A percentile compares a stretch with the other conserved stretches of the same genome.
Conservation (phyloP, 2,329 filamentous ascomycete genomes). For the Stachybotrys chlorohalonatus region DNA sequence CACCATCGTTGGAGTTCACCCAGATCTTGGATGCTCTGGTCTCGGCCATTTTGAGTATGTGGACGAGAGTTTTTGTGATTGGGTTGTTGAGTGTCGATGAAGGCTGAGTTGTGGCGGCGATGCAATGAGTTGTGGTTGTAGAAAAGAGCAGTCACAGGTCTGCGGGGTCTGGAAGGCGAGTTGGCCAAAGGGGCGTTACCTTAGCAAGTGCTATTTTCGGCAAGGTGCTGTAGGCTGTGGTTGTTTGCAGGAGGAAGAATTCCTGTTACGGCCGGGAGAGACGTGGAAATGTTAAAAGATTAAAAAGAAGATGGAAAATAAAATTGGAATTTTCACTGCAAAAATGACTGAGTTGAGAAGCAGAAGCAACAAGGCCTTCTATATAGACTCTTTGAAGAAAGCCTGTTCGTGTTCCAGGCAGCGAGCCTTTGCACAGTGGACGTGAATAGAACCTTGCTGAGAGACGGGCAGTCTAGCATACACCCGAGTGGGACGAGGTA, state of each 20-base stretch:
- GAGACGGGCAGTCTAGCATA: too few species aligned
- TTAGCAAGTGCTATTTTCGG: background rate
- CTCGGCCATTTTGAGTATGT: slow-evolving; percentile 24
- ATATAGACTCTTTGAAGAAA: too few species aligned
- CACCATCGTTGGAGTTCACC: slow-evolving; percentile 42
- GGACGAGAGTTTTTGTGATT: background rate
- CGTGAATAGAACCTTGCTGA: too few species aligned
- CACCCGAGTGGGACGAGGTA: too few species aligned
- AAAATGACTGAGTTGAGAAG: too few species aligned
- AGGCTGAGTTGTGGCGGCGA: slow-evolving; percentile 1
- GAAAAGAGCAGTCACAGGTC: background rate
- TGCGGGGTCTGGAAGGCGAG: background rate
- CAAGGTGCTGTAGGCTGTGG: background rate
- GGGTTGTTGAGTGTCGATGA: background rate
- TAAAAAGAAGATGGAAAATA: too few species aligned
- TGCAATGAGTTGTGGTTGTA: slow-evolving; percentile 5
- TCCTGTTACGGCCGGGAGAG: too few species aligned
- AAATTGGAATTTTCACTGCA: too few species aligned
- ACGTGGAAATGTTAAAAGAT: too few species aligned
- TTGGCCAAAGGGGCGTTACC: background rate
- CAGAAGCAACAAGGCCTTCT: too few species aligned
- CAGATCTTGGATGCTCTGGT: slow-evolving; percentile 31
- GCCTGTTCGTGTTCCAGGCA: too few species aligned
- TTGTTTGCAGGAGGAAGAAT: background rate
- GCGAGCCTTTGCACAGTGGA: too few species aligned